phyloP scores from a whole-genome alignment of 129 eudicot species.

The sunflower (Helianthus annuus) region HanXRQr2.0-SUNRISE NC_035447.2:13934001-13934500 shows the following conservation, averaged over 20 bases:
- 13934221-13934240: conserved; percentile 53
- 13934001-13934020: conserved; percentile 35
- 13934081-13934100: conserved; percentile 36
- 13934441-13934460: neutral
- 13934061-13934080: conserved; percentile 44
- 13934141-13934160: conserved; percentile 54
- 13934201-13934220: conserved; percentile 56
- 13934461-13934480: neutral
- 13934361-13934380: neutral
- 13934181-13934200: conserved; percentile 56
- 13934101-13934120: conserved; percentile 47
- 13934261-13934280: conserved; percentile 46
- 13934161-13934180: conserved; percentile 67
- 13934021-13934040: conserved; percentile 24
- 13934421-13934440: neutral
- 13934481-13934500: neutral
- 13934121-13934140: conserved; percentile 60
- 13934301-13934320: conserved; percentile 56
- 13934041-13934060: conserved; percentile 18
- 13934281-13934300: conserved; percentile 56
- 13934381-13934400: neutral
- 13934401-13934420: conserved; percentile 1
- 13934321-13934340: conserved; percentile 39
- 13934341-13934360: conserved; percentile 74
- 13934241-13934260: conserved; percentile 65